phyloP scores from a whole-genome alignment of 179 eudicot genomes.

The Actinidia arguta region DNA sequence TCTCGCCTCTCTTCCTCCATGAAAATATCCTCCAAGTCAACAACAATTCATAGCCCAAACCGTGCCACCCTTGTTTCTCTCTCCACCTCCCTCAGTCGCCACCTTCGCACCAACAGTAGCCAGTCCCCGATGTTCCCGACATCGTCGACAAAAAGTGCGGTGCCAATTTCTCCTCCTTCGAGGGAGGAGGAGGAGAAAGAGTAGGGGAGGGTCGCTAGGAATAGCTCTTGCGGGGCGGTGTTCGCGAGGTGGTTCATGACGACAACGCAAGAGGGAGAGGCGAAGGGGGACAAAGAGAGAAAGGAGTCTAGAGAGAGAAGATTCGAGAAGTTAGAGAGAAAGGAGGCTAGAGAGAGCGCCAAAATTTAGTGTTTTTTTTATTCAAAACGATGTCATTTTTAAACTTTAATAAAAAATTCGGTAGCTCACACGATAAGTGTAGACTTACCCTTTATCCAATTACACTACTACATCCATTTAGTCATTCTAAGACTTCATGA shows the following conservation, averaged over 20 bases:
- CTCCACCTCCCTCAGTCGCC: slow-evolving; percentile 68
- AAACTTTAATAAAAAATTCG: no score
- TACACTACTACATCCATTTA: slow-evolving; percentile 16
- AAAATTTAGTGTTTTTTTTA: no score
- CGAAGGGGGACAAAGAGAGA: no score
- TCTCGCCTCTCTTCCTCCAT: slow-evolving; percentile 43
- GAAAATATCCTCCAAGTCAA: slow-evolving; percentile 41
- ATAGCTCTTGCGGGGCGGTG: slow-evolving; percentile 52
- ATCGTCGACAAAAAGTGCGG: slow-evolving; percentile 43
- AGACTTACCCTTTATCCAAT: no score
- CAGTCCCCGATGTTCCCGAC: slow-evolving; percentile 74
- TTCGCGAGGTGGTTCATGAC: slow-evolving; percentile 72
- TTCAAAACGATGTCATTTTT: no score
- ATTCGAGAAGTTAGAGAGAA: no score
- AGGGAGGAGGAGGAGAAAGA: slow-evolving; percentile 19
- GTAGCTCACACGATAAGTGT: no score
- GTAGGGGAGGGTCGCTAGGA: background rate
- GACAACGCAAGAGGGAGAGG: slow-evolving; percentile 58
- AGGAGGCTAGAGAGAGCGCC: no score
- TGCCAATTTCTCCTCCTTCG: slow-evolving; percentile 60
- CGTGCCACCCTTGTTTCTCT: slow-evolving; percentile 43
- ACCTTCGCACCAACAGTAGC: slow-evolving; percentile 67
- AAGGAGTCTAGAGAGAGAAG: no score
- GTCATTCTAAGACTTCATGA: slow-evolving; percentile 14
- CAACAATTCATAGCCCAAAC: slow-evolving; percentile 53